Base-by-base conservation (phyloP, 306 rosid genomes). In the Medicago ruthenica region DNA sequence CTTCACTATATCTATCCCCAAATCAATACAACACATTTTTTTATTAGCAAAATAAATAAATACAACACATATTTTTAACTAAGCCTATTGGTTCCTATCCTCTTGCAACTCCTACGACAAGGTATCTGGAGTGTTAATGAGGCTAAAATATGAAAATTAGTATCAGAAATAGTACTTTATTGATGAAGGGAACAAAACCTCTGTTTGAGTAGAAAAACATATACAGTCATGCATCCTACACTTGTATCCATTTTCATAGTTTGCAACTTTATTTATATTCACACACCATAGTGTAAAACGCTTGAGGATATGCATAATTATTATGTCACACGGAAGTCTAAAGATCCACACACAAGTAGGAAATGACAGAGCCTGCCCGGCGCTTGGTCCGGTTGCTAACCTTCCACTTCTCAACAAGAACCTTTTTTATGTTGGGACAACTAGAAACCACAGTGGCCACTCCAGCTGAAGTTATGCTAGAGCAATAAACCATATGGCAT, bases 401-500 rank as follows among this genome's bases (percentile, higher is more conserved):
- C 91, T 95, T 95, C 92, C 87, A 88, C 83, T 92, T 89, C 91
- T 95, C 99, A n/a, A 95, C 98, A 17, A 92, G 86, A 45, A 95
- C 87, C 82, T 92, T 95, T 85, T 88, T 95, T 75, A 95, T 82
- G 85, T 87, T 85, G 48, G 90, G 86, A 61, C 99, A 95, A 47
- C 97, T 73, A 8, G 99, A 92, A 63, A 95, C 96, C 70, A 95
- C 89, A 0, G 92, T 87, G 67, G 99, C 97, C 22, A 95, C 97
- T 31, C 98, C 98, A 13, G 87, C 85, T 40, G 90, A 84, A 13
- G 98, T 90, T 74, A 95, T 80, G 57, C 91, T 85, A 4, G 92
- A 92, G 81, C 99, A 95, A 75, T 90, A 95, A 73, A 89, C 97
- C 97, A 92, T 87, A 77, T 92, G 99, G 79, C 98, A 92, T 71